Conservation (phyloP, 345 rosid genomes). For the Passiflora organensis region DNA sequence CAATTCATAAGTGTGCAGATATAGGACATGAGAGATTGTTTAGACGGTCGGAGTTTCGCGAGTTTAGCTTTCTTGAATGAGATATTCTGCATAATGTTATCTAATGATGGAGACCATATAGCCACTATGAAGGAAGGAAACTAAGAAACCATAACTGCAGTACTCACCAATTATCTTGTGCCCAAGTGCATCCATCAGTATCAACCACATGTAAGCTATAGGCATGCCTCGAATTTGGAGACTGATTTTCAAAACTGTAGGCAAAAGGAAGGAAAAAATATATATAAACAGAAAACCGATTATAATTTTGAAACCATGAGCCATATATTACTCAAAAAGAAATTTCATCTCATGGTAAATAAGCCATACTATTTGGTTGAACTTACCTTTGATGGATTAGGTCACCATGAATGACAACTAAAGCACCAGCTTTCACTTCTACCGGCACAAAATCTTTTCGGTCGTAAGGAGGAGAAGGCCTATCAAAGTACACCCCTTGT, state of each 20-base stretch:
- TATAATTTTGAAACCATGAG: neutral
- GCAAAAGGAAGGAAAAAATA: conserved; percentile 7
- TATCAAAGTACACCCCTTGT: conserved; percentile 70
- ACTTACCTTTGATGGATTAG: conserved; percentile 85
- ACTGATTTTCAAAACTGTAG: conserved; percentile 74
- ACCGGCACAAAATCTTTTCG: conserved; percentile 77
- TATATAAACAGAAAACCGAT: neutral
- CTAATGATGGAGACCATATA: neutral
- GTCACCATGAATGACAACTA: conserved; percentile 85
- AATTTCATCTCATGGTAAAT: neutral
- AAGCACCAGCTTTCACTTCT: conserved; percentile 90
- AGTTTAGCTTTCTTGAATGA: neutral
- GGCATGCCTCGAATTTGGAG: conserved; percentile 80
- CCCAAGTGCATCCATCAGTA: conserved; percentile 90
- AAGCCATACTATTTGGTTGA: conserved; percentile 8
- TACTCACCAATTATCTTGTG: conserved; percentile 73
- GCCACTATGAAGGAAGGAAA: neutral
- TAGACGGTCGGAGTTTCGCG: neutral
- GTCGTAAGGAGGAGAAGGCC: conserved; percentile 66
- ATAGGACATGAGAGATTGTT: neutral
- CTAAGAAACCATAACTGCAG: neutral
- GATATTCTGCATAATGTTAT: neutral
- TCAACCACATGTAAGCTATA: conserved; percentile 92
- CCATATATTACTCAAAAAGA: neutral
- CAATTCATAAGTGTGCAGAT: neutral